Percentiles rank a stretch among this genome's conserved stretches.
Evolutionary conservation across 352 stramenopile genomes (phyloP).

Genomic region (Phytophthora idaei): DNA sequence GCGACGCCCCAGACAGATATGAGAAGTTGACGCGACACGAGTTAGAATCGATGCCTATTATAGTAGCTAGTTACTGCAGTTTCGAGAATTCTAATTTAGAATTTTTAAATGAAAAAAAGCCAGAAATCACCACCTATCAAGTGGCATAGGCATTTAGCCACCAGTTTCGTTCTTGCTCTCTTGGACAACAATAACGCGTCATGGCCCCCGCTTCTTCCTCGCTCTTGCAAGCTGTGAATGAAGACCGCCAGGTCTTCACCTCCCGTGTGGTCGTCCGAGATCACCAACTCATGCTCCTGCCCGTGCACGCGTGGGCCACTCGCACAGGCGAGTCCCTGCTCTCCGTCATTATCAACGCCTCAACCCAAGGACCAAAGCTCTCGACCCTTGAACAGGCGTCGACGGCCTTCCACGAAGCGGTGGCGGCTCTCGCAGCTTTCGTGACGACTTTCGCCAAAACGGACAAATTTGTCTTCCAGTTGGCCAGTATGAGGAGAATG

Average conservation of each 20-base stretch:
- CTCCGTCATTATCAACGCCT: neutral
- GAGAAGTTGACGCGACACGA: no score
- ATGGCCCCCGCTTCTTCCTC: slow-evolving; percentile 2
- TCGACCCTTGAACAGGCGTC: neutral
- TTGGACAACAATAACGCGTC: no score
- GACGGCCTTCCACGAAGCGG: neutral
- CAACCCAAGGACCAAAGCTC: neutral
- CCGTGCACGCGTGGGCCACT: slow-evolving; percentile 10
- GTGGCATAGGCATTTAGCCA: no score
- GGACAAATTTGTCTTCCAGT: slow-evolving; percentile 11
- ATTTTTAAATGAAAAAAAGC: no score
- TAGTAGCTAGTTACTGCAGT: no score
- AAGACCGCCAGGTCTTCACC: slow-evolving; percentile 2
- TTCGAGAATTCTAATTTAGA: no score
- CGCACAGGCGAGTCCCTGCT: neutral
- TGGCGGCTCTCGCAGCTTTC: slow-evolving; percentile 1
- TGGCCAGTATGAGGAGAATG: no score
- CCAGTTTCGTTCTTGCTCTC: no score
- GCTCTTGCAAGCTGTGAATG: neutral
- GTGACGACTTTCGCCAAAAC: slow-evolving; percentile 27
- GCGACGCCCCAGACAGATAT: no score
- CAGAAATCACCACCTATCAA: no score
- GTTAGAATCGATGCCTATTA: no score
- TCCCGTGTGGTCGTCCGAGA: neutral
- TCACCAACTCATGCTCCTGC: slow-evolving; percentile 20